phyloP scores from a whole-genome alignment of 1,139 yeast species.

The Candida sp. region DNA sequence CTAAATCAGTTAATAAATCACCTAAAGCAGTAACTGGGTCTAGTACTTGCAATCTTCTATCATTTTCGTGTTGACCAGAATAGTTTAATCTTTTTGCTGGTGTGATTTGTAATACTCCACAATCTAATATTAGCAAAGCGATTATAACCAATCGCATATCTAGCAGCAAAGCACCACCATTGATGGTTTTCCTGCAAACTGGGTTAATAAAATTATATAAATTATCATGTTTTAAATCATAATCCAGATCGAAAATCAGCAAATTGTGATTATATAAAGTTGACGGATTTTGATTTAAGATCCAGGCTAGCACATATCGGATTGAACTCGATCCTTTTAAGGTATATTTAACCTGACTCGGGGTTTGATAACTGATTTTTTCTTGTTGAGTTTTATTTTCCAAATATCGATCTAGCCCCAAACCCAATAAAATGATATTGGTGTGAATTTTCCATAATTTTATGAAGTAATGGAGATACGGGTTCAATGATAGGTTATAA shows the following conservation, averaged over 20 bases:
- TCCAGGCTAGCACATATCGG: conserved; percentile 57
- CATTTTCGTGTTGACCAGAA: conserved; percentile 12
- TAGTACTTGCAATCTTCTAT: conserved; percentile 18
- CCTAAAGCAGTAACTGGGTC: conserved; percentile 41
- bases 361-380: conserved; percentile 33
- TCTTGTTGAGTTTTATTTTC: conserved; percentile 43
- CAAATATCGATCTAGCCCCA: conserved; percentile 60
- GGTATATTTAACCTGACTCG: conserved; percentile 46
- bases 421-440: conserved; percentile 50
- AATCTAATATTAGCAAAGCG: conserved; percentile 23
- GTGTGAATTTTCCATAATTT: conserved; percentile 67
- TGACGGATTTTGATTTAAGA: conserved; percentile 47
- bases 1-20: conserved; percentile 52
- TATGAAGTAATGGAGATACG: conserved; percentile 54
- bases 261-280: conserved; percentile 17
- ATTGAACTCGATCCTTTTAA: conserved; percentile 64
- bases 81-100: conserved; percentile 7
- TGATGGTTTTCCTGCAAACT: conserved; percentile 50
- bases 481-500: conserved; percentile 49
- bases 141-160: conserved; percentile 45
- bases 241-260: conserved; percentile 20
- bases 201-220: conserved; percentile 59
- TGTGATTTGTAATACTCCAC: conserved; percentile 19
- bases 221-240: conserved; percentile 55
- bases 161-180: conserved; percentile 54